Evolutionary conservation across 2,329 filamentous ascomycete species (phyloP).

Genomic region (Trichoderma simmonsii): DNA sequence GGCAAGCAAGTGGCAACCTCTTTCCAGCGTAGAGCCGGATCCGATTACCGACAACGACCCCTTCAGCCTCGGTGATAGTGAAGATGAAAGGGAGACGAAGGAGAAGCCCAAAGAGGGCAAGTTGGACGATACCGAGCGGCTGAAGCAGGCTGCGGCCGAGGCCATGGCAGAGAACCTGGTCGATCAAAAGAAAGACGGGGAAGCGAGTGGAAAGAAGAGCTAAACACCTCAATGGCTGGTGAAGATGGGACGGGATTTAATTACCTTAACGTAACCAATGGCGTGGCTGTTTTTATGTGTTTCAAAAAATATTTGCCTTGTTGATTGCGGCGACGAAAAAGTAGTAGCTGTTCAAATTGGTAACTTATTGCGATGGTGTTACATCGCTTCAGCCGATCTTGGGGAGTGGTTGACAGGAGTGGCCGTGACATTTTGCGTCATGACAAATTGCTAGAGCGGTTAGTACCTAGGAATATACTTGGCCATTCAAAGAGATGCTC

Average conservation of each 20-base stretch:
- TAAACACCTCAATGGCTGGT: constrained; percentile 20
- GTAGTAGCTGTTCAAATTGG: background rate
- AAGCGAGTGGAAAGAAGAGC: constrained; percentile 35
- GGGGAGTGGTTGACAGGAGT: background rate
- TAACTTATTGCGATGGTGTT: background rate
- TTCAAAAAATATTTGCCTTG: background rate
- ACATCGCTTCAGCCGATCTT: background rate
- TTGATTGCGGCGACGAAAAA: background rate
- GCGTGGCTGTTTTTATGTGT: constrained; percentile 4
- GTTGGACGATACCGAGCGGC: constrained; percentile 56
- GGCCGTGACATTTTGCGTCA: background rate
- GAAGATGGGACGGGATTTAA: background rate
- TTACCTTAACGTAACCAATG: background rate
- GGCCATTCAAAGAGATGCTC: background rate
- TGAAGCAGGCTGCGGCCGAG: constrained; percentile 64
- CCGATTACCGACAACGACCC: constrained; percentile 90
- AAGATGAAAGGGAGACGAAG: constrained; percentile 71
- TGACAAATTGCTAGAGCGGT: background rate
- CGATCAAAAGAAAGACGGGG: constrained; percentile 35
- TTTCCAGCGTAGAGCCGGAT: constrained; percentile 76
- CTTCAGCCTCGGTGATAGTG: constrained; percentile 92
- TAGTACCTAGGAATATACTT: background rate
- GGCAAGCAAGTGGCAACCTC: constrained; percentile 93
- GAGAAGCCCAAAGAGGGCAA: constrained; percentile 54
- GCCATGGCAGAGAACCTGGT: constrained; percentile 57